phyloP scores from a whole-genome alignment of 805 yeast genomes.

The Pichia nanzhaoensis region DNA sequence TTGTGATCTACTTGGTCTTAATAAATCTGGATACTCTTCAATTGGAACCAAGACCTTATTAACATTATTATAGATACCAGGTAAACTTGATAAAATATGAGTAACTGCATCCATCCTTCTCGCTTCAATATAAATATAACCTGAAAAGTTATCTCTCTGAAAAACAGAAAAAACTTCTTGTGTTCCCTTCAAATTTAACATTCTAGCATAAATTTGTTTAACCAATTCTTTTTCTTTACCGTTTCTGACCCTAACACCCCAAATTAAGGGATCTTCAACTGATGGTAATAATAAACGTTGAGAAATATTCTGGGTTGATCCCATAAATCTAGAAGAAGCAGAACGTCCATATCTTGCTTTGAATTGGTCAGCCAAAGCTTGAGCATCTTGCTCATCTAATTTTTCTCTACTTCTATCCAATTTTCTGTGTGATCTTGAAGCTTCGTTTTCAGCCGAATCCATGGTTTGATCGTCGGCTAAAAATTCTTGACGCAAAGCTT shows the following conservation, averaged over 20 bases:
- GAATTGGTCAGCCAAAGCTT: conserved; percentile 83
- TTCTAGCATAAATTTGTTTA: conserved; percentile 75
- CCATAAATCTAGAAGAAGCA: conserved; percentile 73
- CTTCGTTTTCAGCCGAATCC: conserved; percentile 41
- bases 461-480: conserved; percentile 58
- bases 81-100: conserved; percentile 81
- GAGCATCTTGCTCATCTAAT: conserved; percentile 91
- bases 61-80: conserved; percentile 63
- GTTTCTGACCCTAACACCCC: conserved; percentile 91
- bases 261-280: conserved; percentile 91
- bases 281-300: conserved; percentile 92
- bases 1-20: conserved; percentile 81
- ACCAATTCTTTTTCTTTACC: conserved; percentile 92
- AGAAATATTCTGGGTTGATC: conserved; percentile 79
- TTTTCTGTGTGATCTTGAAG: conserved; percentile 74
- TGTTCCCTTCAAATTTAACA: conserved; percentile 70
- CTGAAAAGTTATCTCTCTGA: conserved; percentile 89
- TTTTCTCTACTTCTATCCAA: conserved; percentile 77
- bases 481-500: conserved; percentile 73
- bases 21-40: conserved; percentile 86
- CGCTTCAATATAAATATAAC: conserved; percentile 92
- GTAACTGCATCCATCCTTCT: conserved; percentile 88
- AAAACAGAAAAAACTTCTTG: conserved; percentile 82
- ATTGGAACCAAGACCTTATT: conserved; percentile 81
- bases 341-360: conserved; percentile 89